Conservation (phyloP, 169 alveolate species). For the Eimeria brunetti region DNA sequence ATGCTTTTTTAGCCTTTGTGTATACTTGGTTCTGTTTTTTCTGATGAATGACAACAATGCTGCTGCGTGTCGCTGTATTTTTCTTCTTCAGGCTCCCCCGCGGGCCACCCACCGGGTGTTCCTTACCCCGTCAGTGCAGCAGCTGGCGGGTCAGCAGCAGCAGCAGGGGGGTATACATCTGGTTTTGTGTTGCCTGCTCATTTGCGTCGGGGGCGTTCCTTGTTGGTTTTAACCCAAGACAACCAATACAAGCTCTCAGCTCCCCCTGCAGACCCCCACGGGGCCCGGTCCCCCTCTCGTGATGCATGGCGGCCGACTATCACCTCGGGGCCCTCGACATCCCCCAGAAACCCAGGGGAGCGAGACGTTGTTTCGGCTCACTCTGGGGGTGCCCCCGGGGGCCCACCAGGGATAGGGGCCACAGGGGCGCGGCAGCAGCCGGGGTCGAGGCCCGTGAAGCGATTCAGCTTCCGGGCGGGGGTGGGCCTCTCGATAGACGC, state of each 20-base stretch:
- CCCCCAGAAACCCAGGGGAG: not conserved
- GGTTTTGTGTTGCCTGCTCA: conserved; percentile 34
- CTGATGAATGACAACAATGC: not conserved
- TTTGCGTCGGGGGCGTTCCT: conserved; percentile 76
- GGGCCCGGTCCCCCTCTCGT: conserved; percentile 62
- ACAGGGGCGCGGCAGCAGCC: conserved; percentile 6
- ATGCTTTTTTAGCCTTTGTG: no score
- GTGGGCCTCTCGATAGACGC: conserved; percentile 53
- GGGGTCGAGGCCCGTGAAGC: conserved; percentile 50
- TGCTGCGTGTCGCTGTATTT: not conserved
- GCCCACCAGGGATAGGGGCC: not conserved
- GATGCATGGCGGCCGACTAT: conserved; percentile 42
- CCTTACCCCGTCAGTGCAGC: not conserved
- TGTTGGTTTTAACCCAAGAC: conserved; percentile 74
- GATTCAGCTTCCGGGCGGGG: conserved; percentile 66
- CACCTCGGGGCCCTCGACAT: not conserved
- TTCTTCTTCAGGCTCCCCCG: conserved; percentile 8
- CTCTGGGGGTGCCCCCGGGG: not conserved
- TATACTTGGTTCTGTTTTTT: not conserved
- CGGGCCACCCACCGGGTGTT: conserved; percentile 5
- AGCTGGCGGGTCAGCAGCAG: not conserved
- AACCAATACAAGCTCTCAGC: conserved; percentile 74
- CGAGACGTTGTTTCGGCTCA: not conserved
- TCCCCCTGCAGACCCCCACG: conserved; percentile 69
- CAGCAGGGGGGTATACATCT: not conserved